These are phyloP conservation scores for Pilasporangium apinafurcum DNA, from an alignment of 352 stramenopile species.

Conservation along the genomic window DNA sequence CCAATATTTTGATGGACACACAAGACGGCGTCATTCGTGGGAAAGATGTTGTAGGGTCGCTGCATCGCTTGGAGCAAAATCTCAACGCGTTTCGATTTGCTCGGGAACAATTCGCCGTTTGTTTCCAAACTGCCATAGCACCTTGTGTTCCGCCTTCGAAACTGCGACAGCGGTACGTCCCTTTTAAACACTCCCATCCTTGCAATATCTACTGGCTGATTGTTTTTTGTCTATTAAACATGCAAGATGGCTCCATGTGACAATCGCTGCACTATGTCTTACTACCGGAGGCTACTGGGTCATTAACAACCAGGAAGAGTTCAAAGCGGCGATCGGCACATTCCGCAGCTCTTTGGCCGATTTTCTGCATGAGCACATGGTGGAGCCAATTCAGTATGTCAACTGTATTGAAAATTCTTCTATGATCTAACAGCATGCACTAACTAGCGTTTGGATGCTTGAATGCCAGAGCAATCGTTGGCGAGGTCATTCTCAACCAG, in stretches of 20 bases:
- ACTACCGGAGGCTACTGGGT: slow-evolving; percentile 55
- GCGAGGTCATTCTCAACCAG: slow-evolving; percentile 77
- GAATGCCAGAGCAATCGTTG: slow-evolving; percentile 50
- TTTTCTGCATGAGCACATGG: slow-evolving; percentile 78
- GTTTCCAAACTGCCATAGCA: slow-evolving; percentile 45
- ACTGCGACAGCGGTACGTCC: slow-evolving; percentile 42
- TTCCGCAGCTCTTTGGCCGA: slow-evolving; percentile 38
- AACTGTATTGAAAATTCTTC: background rate
- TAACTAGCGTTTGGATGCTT: background rate
- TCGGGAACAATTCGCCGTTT: slow-evolving; percentile 39
- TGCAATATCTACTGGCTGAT: background rate
- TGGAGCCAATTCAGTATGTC: slow-evolving; percentile 60
- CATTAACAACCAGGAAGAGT: slow-evolving; percentile 59
- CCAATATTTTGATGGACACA: slow-evolving; percentile 3
- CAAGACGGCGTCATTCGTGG: slow-evolving; percentile 2
- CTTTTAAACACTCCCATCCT: background rate
- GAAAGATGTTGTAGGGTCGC: slow-evolving; percentile 34
- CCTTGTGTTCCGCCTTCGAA: slow-evolving; percentile 64
- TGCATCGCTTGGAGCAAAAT: slow-evolving; percentile 41
- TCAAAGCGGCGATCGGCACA: slow-evolving; percentile 35
- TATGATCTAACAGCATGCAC: background rate
- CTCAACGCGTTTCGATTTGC: slow-evolving; percentile 31
- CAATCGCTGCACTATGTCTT: slow-evolving; percentile 44
- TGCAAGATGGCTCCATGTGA: slow-evolving; percentile 61
- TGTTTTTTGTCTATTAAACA: background rate